Evolutionary conservation across 2,329 filamentous ascomycete species (phyloP), one percentile per base, ranked within the genome.

Genomic region (Anthostomella pinea): DNA sequence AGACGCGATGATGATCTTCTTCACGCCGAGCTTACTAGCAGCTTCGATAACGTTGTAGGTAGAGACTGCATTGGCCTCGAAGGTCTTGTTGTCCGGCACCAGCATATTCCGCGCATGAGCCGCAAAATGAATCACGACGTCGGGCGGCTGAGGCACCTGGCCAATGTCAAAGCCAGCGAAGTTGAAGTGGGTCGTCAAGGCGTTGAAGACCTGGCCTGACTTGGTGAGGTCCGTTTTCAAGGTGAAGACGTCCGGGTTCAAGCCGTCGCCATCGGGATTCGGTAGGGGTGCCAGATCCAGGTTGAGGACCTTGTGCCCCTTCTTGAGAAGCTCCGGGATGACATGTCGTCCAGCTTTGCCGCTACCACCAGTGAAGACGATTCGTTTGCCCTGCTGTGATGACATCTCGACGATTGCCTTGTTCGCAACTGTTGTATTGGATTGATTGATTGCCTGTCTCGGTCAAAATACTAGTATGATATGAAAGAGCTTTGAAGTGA

Each of bases 41-140:
- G 77, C 75, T 57, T 83, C 79, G 43, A 83, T 70, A 16, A 82
- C 69, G 48, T 83, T 83, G 58, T 81, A 81, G 0, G 73, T 77
- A 8, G 69, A 66, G 1, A 65, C 62, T 0, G 73, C 68, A 49
- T 83, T 83, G 17, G 63, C 68, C 13, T 65, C 64, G 57, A 78
- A 83, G 33, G 68, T 73, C 51, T 79, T 74, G 33, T 73, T 76
- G 51, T 83, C 78, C 0, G 77, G 76, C 0, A 79, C 76, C 2
- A 81, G 65, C 69, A 81, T 71, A 48, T 79, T 77, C 17, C 77
- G 66, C 0, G 79, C 71, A 45, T 73, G 76, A 0, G 75, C 77
- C 10, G 70, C 75, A 33, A 81, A 75, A 54, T 83, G 79, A 33
- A 83, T 77, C 33, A 83, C 73, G 1, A 73, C 78, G 50, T 81